phyloP scores from a whole-genome alignment of 1,284 basidiomycete species.

The Cutaneotrichosporon spelunceum region DNA sequence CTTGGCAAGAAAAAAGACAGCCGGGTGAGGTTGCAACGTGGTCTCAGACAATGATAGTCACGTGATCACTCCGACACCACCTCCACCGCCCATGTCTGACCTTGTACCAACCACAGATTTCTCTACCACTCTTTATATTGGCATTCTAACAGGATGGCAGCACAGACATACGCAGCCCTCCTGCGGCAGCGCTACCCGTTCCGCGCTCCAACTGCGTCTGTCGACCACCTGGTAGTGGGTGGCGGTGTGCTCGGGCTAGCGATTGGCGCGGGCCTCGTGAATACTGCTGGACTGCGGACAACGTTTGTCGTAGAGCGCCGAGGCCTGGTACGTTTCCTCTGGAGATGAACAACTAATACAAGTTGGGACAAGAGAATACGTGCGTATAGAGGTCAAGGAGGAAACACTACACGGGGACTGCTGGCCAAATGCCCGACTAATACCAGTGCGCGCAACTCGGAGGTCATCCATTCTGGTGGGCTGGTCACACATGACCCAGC shows the following conservation, averaged over 20 bases:
- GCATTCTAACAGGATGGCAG: slow-evolving; percentile 1
- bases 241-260: slow-evolving; percentile 87
- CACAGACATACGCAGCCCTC: slow-evolving; percentile 13
- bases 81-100: not conserved
- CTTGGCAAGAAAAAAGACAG: no score
- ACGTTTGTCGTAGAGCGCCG: slow-evolving; percentile 85
- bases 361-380: slow-evolving; percentile 77
- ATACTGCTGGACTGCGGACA: slow-evolving; percentile 64
- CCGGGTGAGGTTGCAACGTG: no score
- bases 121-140: not conserved
- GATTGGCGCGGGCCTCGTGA: slow-evolving; percentile 70
- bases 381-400: slow-evolving; percentile 36
- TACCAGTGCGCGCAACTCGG: slow-evolving; percentile 82
- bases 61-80: not conserved
- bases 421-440: not conserved
- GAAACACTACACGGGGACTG: not conserved
- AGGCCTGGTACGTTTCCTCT: slow-evolving; percentile 34
- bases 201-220: slow-evolving; percentile 65
- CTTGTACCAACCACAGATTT: not conserved
- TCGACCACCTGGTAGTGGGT: slow-evolving; percentile 92
- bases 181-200: slow-evolving; percentile 32
- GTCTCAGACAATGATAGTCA: no score
- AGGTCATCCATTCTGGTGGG: slow-evolving; percentile 89
- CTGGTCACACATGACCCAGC: slow-evolving; percentile 5
- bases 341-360: slow-evolving; percentile 8